Percentiles rank a stretch among this genome's conserved stretches.
Evolutionary conservation across 2,329 filamentous ascomycete species (phyloP).

Genomic region (Aspergillus sp.): DNA sequence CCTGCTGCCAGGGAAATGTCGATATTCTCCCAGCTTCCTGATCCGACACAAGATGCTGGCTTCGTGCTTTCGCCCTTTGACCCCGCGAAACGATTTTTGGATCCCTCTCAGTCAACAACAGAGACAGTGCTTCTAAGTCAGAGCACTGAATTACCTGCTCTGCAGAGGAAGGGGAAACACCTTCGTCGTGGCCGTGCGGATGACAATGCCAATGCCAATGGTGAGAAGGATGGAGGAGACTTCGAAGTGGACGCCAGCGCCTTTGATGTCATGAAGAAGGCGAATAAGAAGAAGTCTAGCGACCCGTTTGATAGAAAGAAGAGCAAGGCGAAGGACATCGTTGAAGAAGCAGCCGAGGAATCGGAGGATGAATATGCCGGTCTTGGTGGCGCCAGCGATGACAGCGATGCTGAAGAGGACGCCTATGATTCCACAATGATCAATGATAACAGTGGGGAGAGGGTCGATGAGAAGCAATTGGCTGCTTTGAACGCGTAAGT

Average conservation of each 20-base stretch:
- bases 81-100: conserved; percentile 55
- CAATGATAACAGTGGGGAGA: conserved; percentile 68
- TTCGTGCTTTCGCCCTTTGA: conserved; percentile 67
- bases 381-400: conserved; percentile 79
- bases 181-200: conserved; percentile 42
- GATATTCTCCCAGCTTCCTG: conserved; percentile 61
- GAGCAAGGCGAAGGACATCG: conserved; percentile 75
- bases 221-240: conserved; percentile 25
- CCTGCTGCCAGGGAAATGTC: conserved; percentile 39
- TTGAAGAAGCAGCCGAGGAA: conserved; percentile 91
- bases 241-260: conserved; percentile 43
- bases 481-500: conserved; percentile 85
- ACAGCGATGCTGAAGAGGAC: conserved; percentile 69
- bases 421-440: conserved; percentile 81
- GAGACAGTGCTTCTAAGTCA: conserved; percentile 56
- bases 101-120: conserved; percentile 58
- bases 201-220: conserved; percentile 41
- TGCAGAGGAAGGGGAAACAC: conserved; percentile 51
- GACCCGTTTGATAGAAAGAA: conserved; percentile 71
- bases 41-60: conserved; percentile 73
- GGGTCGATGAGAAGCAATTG: conserved; percentile 70
- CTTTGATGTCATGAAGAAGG: conserved; percentile 64
- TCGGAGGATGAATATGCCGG: conserved; percentile 98
- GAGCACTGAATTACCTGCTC: conserved; percentile 53
- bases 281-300: conserved; percentile 46